Evolutionary conservation across 805 yeast genomes (phyloP), one percentile per base, ranked within the genome.

Genomic region (Clavispora fructus): DNA sequence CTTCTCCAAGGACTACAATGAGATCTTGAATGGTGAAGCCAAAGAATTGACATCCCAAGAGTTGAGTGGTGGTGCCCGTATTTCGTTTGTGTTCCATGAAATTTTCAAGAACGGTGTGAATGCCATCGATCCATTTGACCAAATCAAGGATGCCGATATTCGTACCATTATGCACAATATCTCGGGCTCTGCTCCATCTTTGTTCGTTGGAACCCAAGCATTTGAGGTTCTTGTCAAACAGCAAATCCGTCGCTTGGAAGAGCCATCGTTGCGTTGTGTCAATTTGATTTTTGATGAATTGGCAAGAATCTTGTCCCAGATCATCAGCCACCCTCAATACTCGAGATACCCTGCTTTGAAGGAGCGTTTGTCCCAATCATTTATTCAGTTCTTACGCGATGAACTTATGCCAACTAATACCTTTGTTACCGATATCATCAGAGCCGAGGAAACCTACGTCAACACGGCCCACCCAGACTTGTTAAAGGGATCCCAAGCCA

Each of bases 401-500:
- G 83, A 87, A 31, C 77, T 88, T 54, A 64, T 80, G 17, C 98
- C 99, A 50, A 89, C 99, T 19, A 89, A 85, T 62, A 77, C 78
- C 44, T 87, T 94, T 60, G 96, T 91, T 35, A 67, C 74, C 30
- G 97, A 94, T 64, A 77, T 94, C 48, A 89, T 94, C 56, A 73
- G 68, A 48, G 74, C 96, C 49, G 99, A 94, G 68, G 92, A 91
- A 60, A 85, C 96, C 4, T 94, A 94, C 67, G 90, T 94, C 57
- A 94, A 94, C 68, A 94, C 99, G 5, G 98, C 96, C 2, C 99
- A 94, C 63, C 97, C 98, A 4, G 98, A 94, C 64, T 80, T 94
- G 60, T 77, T 94, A 57, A 91, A 87, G 64, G 99, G 99, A 40
- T 85, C 95, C 30, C 91, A 86, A 60, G 98, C 98, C 6, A 85